Evolutionary conservation across 1,284 basidiomycete species (phyloP), one percentile per base, ranked within the genome.

Genomic region (Ceratobasidium sp.): DNA sequence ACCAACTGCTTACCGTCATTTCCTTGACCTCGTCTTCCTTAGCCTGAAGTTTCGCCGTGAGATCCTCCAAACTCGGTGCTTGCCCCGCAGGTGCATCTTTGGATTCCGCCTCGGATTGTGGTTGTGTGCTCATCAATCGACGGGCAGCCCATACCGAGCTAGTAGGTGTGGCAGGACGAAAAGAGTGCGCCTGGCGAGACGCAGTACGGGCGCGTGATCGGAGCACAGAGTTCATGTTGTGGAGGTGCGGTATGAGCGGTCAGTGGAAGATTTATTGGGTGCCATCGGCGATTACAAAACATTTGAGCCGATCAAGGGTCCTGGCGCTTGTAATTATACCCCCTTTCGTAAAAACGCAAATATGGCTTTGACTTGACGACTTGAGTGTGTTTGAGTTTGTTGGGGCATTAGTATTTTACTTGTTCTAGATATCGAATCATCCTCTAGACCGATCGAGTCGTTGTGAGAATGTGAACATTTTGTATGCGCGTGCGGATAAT

Each of bases 11-110:
- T 78, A 93, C 91, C 64, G 88, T 92, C 74, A 93, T 84, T 80
- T 94, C 92, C 23, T 85, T 82, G 23, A 88, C 86, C 79, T 92
- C 90, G 18, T 82, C 85, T 79, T 92, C 89, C 78, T 92, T 93
- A 74, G 85, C 85, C 81, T 89, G 88, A 73, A 92, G 84, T 79
- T 88, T 88, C 71, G 76, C 71, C 23, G 74, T 77, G 32, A 77
- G 73, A 26, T 65, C 52, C 34, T 73, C 71, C 43, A 75, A n/a
- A 9, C 53, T 41, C 9, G 65, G 28, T 32, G 52, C 41, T 26
- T 55, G 39, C 9, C 32, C 57, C 23, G n/a, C 32, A 34, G 36
- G 32, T 3, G 26, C 59, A 73, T 73, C 48, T 74, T 60, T 60
- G 73, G 72, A 36, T 65, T 46, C 48, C 26, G 45, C 21, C 9